phyloP scores from a whole-genome alignment of 495 filamentous ascomycete species.

The Xylaria sp. region DNA sequence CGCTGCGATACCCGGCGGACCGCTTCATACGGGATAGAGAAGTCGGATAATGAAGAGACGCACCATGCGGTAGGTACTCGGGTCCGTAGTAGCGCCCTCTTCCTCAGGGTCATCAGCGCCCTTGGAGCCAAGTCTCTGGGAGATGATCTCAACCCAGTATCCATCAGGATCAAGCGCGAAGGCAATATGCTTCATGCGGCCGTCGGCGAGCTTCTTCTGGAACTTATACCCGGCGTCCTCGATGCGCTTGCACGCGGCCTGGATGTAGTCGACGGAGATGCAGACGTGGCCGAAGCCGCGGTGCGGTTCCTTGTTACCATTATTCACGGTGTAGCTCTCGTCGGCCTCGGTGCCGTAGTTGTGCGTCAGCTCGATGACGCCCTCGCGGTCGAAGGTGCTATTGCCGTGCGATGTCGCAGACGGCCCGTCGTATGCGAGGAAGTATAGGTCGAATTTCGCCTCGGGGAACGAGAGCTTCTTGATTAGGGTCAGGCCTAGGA shows the following conservation, averaged over 20 bases:
- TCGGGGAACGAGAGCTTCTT: constrained; percentile 74
- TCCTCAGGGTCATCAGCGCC: constrained; percentile 44
- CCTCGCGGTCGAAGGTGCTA: constrained; percentile 82
- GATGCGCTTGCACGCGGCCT: constrained; percentile 85
- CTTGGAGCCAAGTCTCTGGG: constrained; percentile 46
- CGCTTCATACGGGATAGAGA: too few relatives aligned
- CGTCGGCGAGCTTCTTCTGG: constrained; percentile 92
- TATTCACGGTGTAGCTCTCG: constrained; percentile 79
- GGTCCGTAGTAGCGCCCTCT: constrained; percentile 47
- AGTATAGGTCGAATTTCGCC: constrained; percentile 89
- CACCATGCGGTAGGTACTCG: constrained; percentile 53
- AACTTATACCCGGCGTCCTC: constrained; percentile 90
- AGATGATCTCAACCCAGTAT: constrained; percentile 85
- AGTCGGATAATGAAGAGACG: too few relatives aligned
- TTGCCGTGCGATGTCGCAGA: constrained; percentile 64
- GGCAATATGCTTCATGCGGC: constrained; percentile 86
- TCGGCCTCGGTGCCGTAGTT: constrained; percentile 95
- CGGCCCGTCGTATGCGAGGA: constrained; percentile 76
- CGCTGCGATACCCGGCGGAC: too few relatives aligned
- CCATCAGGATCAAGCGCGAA: constrained; percentile 93
- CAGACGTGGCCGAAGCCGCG: constrained; percentile 91
- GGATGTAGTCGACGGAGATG: constrained; percentile 87
- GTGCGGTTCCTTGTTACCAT: constrained; percentile 87
- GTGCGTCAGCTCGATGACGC: constrained; percentile 92
- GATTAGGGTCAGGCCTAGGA: constrained; percentile 87